phyloP scores from a whole-genome alignment of 192 early-diverging fungal genomes.

The Linnemannia zychae region DNA sequence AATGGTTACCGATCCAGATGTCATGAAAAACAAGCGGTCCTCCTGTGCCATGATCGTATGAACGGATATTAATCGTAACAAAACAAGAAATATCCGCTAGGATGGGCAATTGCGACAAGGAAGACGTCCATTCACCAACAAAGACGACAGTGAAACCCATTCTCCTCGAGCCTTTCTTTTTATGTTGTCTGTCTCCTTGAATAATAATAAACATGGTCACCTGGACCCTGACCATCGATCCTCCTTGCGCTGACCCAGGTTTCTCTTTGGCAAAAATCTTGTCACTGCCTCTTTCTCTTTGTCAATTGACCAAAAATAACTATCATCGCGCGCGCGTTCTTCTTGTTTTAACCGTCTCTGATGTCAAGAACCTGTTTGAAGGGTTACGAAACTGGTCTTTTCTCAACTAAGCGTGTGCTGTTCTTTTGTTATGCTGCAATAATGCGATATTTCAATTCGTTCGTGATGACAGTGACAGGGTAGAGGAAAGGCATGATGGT shows the following conservation, averaged over 20 bases:
- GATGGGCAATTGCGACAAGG: too few species aligned
- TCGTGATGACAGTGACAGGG: background rate
- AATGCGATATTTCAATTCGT: constrained; percentile 3
- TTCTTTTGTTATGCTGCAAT: background rate
- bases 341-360: background rate
- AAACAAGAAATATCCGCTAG: too few species aligned
- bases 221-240: background rate
- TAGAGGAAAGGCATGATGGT: background rate
- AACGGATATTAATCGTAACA: too few species aligned
- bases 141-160: background rate
- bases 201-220: background rate
- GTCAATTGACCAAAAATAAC: background rate
- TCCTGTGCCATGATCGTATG: too few species aligned
- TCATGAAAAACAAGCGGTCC: too few species aligned
- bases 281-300: background rate
- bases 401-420: background rate
- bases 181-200: background rate
- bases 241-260: background rate
- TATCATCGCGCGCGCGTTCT: background rate
- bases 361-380: background rate
- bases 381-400: background rate
- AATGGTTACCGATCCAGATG: too few species aligned
- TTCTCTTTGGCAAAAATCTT: background rate
- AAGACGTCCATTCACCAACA: too few species aligned
- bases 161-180: background rate